Percentiles rank a stretch among this genome's conserved stretches.
phyloP scores from a whole-genome alignment of 306 rosid genomes.

The Ammopiptanthus mongolicus region DNA sequence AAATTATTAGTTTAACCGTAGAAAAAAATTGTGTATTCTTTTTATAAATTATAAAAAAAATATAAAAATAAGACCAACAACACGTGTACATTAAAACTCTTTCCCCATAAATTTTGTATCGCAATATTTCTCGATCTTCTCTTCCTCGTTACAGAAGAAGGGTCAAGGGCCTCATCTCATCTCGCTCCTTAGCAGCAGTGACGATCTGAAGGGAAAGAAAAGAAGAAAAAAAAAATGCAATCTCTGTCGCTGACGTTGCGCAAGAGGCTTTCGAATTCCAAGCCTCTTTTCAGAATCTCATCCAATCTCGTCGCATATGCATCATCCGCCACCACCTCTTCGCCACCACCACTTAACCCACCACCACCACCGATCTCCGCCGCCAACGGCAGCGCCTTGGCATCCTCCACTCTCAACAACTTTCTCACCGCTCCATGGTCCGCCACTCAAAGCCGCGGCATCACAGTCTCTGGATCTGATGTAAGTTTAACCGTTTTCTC shows the following conservation, averaged over 20 bases:
- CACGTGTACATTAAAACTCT: not conserved
- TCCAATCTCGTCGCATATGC: slow-evolving; percentile 14
- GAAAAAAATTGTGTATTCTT: too few species aligned
- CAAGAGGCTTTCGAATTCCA: slow-evolving; percentile 38
- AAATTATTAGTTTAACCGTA: too few species aligned
- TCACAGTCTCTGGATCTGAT: slow-evolving; percentile 56
- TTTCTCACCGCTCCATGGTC: slow-evolving; percentile 53
- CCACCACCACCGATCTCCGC: slow-evolving; percentile 31
- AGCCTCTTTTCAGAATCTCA: slow-evolving; percentile 28
- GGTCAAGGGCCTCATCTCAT: not conserved
- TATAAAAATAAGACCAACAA: too few species aligned
- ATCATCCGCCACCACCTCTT: slow-evolving; percentile 20
- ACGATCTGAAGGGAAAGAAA: not conserved
- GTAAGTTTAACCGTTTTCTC: slow-evolving; percentile 34
- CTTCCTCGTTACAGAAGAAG: not conserved
- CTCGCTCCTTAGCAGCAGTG: not conserved
- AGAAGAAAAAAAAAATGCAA: slow-evolving; percentile 17
- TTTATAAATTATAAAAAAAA: too few species aligned
- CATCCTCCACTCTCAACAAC: not conserved
- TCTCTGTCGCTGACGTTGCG: slow-evolving; percentile 21
- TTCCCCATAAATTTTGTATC: not conserved
- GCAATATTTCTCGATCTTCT: not conserved
- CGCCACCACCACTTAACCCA: slow-evolving; percentile 15
- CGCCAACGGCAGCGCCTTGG: not conserved
- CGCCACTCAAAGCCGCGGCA: slow-evolving; percentile 55